Evolutionary conservation across 768 basidiomycete genomes (phyloP).

Genomic region (Crucibulum laeve): DNA sequence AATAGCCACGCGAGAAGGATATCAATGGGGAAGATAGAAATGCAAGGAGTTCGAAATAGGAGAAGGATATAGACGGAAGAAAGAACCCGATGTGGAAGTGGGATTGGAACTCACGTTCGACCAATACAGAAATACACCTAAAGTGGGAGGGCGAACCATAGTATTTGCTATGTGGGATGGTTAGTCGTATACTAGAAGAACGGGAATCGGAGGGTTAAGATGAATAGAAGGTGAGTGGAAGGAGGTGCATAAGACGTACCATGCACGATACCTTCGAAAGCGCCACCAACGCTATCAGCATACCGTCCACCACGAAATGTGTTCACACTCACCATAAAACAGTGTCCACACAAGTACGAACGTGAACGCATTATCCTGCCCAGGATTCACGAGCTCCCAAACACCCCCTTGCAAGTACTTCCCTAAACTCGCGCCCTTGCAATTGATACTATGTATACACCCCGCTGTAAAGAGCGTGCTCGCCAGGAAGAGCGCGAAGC

Average conservation of each 20-base stretch:
- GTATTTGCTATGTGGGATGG: too few species aligned
- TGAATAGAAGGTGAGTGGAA: too few species aligned
- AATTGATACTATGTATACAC: conserved; percentile 66
- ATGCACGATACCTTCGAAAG: neutral
- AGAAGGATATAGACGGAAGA: too few species aligned
- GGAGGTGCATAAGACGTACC: too few species aligned
- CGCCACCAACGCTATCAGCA: neutral
- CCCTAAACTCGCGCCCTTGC: conserved; percentile 54
- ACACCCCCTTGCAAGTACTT: conserved; percentile 63
- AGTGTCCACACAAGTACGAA: conserved; percentile 94
- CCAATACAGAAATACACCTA: too few species aligned
- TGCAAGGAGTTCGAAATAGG: too few species aligned
- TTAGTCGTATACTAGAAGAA: neutral
- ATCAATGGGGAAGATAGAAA: too few species aligned
- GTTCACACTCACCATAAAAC: conserved; percentile 68
- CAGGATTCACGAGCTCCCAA: conserved; percentile 72
- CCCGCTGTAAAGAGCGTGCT: conserved; percentile 66
- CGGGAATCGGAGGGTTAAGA: too few species aligned
- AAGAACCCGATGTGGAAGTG: too few species aligned
- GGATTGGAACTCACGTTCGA: too few species aligned
- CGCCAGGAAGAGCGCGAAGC: conserved; percentile 73
- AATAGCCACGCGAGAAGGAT: too few species aligned
- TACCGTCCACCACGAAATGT: neutral
- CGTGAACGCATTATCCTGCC: conserved; percentile 87
- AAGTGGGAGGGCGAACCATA: too few species aligned